Percentiles rank a stretch among this genome's conserved stretches.
Conservation (phyloP, 306 rosid genomes). For the Cucurbita maxima region DNA sequence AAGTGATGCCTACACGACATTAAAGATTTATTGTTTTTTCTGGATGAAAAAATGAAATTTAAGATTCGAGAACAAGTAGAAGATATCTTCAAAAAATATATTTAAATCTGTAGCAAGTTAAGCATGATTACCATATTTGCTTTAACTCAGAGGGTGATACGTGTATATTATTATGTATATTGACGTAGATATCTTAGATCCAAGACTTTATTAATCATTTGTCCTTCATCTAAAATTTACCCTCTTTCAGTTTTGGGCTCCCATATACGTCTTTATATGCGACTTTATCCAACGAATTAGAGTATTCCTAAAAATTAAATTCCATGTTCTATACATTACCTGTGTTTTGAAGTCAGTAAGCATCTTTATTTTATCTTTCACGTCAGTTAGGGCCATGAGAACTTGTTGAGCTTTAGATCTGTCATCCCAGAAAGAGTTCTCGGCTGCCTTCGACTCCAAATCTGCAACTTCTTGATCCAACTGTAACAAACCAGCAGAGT, state of each 20-base stretch:
- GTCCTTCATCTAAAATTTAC: not conserved
- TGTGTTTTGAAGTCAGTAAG: slow-evolving; percentile 58
- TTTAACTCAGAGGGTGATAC: not conserved
- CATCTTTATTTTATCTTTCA: slow-evolving; percentile 67
- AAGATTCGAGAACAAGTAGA: not conserved
- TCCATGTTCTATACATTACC: slow-evolving; percentile 26
- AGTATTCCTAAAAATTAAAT: not conserved
- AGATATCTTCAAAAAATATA: not conserved
- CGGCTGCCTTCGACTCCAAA: slow-evolving; percentile 66
- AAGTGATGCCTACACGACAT: not conserved
- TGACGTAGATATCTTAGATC: not conserved
- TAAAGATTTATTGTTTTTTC: no score
- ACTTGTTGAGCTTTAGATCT: slow-evolving; percentile 66
- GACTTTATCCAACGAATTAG: not conserved
- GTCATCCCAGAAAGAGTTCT: slow-evolving; percentile 67
- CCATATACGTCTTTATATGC: not conserved
- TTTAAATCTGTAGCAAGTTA: not conserved
- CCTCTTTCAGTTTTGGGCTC: not conserved
- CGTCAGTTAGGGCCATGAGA: slow-evolving; percentile 56
- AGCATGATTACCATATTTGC: not conserved
- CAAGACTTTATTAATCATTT: not conserved
- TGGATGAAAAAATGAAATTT: no score
- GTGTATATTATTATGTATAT: not conserved
- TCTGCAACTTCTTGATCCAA: slow-evolving; percentile 48
- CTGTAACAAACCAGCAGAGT: slow-evolving; percentile 44